phyloP scores from a whole-genome alignment of 2,329 filamentous ascomycete genomes.

The Aspergillus pseudoglaucus region DNA sequence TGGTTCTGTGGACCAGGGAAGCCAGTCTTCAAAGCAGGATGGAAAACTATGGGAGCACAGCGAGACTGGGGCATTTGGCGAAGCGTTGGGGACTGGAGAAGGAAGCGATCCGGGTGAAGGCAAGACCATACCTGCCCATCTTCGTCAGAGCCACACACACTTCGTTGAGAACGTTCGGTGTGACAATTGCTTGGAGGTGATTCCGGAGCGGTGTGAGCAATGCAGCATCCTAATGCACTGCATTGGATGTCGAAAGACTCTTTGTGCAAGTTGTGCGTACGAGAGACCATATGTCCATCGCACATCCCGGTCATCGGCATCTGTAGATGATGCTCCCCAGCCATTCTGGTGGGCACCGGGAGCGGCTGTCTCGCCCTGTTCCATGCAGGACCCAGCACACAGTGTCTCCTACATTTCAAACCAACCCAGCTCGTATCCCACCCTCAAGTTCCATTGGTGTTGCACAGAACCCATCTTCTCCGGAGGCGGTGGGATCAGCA shows the following conservation, averaged over 20 bases:
- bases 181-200: slow-evolving; percentile 47
- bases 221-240: slow-evolving; percentile 58
- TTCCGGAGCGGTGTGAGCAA: slow-evolving; percentile 53
- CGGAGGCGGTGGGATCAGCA: slow-evolving; percentile 53
- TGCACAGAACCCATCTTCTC: slow-evolving; percentile 56
- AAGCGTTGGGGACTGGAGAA: slow-evolving; percentile 48
- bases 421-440: slow-evolving; percentile 36
- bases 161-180: slow-evolving; percentile 51
- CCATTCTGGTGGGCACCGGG: slow-evolving; percentile 54
- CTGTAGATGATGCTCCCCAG: slow-evolving; percentile 16
- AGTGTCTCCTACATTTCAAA: slow-evolving; percentile 29
- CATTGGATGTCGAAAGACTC: slow-evolving; percentile 53
- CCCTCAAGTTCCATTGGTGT: slow-evolving; percentile 54
- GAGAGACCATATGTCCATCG: slow-evolving; percentile 44
- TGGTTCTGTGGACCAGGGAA: slow-evolving; percentile 34
- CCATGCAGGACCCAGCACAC: slow-evolving; percentile 48
- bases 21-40: slow-evolving; percentile 34
- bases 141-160: slow-evolving; percentile 46
- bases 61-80: slow-evolving; percentile 50
- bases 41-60: slow-evolving; percentile 52
- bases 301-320: slow-evolving; percentile 6
- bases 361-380: slow-evolving; percentile 49
- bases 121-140: slow-evolving; percentile 49
- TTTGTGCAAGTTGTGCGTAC: slow-evolving; percentile 55
- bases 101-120: slow-evolving; percentile 42